A percentile compares a stretch with the other conserved stretches of the same genome.
Evolutionary conservation across 352 stramenopile species (phyloP).

Genomic region (Phytophthora ramorum): DNA sequence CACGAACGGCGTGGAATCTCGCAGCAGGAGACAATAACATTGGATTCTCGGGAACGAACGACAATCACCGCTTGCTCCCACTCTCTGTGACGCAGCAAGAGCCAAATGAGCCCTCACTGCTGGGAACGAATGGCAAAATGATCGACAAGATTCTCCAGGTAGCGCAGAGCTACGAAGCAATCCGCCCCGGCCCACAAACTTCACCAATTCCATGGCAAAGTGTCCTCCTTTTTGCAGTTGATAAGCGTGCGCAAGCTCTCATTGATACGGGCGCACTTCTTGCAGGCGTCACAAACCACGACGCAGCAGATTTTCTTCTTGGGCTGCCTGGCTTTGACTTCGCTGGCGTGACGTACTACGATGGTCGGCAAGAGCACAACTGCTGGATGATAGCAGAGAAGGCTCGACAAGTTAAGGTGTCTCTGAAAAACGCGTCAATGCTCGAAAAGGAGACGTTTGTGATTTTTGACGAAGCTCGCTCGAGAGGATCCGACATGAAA

Average conservation of each 20-base stretch:
- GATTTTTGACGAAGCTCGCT: slow-evolving; percentile 92
- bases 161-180: slow-evolving; percentile 44
- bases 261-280: slow-evolving; percentile 90
- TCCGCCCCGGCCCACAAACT: slow-evolving; percentile 3
- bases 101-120: slow-evolving; percentile 54
- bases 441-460: slow-evolving; percentile 88
- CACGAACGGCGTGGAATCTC: slow-evolving; percentile 85
- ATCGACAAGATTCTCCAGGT: slow-evolving; percentile 71
- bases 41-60: slow-evolving; percentile 92
- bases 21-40: slow-evolving; percentile 62
- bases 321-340: slow-evolving; percentile 31
- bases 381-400: slow-evolving; percentile 87
- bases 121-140: slow-evolving; percentile 89
- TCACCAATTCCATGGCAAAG: slow-evolving; percentile 47
- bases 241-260: slow-evolving; percentile 59
- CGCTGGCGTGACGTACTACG: slow-evolving; percentile 87
- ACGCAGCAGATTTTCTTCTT: slow-evolving; percentile 63
- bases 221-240: slow-evolving; percentile 50
- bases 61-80: slow-evolving; percentile 85
- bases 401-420: slow-evolving; percentile 42
- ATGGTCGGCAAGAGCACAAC: slow-evolving; percentile 52
- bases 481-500: slow-evolving; percentile 91
- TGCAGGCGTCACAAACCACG: slow-evolving; percentile 61
- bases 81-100: slow-evolving; percentile 71
- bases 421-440: slow-evolving; percentile 73